Conservation (phyloP, 2,329 filamentous ascomycete species). For the Colletotrichum brevisporum region DNA sequence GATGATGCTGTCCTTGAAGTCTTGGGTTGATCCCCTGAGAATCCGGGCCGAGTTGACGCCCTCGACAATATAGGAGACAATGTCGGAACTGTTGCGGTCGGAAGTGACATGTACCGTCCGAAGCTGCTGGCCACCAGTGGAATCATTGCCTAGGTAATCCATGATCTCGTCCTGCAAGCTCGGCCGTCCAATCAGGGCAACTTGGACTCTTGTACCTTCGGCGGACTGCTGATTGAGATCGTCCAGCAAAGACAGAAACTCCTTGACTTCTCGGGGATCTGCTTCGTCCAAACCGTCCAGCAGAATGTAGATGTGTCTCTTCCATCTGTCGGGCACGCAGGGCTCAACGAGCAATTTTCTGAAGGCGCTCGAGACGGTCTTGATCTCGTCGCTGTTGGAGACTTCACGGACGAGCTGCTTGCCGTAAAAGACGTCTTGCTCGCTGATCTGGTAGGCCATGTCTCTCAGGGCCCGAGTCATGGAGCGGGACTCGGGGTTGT, state of each 20-base stretch:
- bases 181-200: conserved; percentile 59
- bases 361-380: conserved; percentile 60
- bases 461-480: conserved; percentile 61
- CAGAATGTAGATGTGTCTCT: conserved; percentile 58
- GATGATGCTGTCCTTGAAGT: conserved; percentile 56
- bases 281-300: conserved; percentile 64
- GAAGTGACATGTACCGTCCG: conserved; percentile 59
- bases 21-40: conserved; percentile 49
- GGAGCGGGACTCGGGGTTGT: conserved; percentile 61
- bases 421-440: conserved; percentile 60
- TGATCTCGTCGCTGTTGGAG: conserved; percentile 56
- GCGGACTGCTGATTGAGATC: conserved; percentile 43
- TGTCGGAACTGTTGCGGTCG: conserved; percentile 59
- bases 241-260: conserved; percentile 54
- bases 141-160: conserved; percentile 47
- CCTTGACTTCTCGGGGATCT: conserved; percentile 52
- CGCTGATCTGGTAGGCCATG: conserved; percentile 62
- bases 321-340: conserved; percentile 50
- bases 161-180: conserved; percentile 58
- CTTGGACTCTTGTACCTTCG: conserved; percentile 47
- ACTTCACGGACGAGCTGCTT: conserved; percentile 55
- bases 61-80: conserved; percentile 57
- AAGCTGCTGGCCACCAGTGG: conserved; percentile 48
- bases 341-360: conserved; percentile 57
- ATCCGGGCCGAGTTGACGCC: conserved; percentile 56